A percentile compares a stretch with the other conserved stretches of the same genome.
Evolutionary conservation across 1,284 basidiomycete genomes (phyloP).

Genomic region (Ustilago bromivora): DNA sequence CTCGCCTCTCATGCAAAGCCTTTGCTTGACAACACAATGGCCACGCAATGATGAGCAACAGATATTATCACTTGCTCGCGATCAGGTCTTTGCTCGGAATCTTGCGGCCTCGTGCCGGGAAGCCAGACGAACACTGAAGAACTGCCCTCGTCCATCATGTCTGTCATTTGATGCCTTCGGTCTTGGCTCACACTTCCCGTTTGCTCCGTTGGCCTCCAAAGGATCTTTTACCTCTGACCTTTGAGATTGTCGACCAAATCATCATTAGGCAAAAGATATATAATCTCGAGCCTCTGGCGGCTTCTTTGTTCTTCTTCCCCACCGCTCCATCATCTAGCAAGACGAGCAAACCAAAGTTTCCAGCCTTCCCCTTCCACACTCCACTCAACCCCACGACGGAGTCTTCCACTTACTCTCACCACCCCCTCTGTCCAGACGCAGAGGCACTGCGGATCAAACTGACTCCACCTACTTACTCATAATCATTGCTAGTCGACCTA

Average conservation of each 20-base stretch:
- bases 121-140: conserved; percentile 6
- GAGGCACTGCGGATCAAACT: not conserved
- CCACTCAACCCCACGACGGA: not conserved
- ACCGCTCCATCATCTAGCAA: conserved; percentile 13
- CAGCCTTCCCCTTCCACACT: not conserved
- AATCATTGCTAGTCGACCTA: conserved; percentile 26
- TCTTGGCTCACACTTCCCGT: conserved; percentile 27
- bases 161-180: conserved; percentile 26
- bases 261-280: conserved; percentile 29
- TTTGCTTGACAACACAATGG: not conserved
- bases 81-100: conserved; percentile 10
- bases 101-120: not conserved
- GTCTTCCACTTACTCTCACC: not conserved
- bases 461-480: not conserved
- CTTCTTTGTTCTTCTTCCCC: conserved; percentile 35
- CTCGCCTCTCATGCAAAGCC: conserved; percentile 6
- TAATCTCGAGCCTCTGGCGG: conserved; percentile 39
- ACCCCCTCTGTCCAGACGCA: not conserved
- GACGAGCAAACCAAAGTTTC: not conserved
- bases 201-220: conserved; percentile 12
- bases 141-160: conserved; percentile 10
- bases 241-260: not conserved
- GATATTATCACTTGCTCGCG: conserved; percentile 19
- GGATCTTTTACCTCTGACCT: not conserved
- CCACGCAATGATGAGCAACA: not conserved